These are phyloP conservation scores for Capillidium rhysosporum DNA, from an alignment of 371 early-diverging fungal species.

Conservation along the genomic window DNA sequence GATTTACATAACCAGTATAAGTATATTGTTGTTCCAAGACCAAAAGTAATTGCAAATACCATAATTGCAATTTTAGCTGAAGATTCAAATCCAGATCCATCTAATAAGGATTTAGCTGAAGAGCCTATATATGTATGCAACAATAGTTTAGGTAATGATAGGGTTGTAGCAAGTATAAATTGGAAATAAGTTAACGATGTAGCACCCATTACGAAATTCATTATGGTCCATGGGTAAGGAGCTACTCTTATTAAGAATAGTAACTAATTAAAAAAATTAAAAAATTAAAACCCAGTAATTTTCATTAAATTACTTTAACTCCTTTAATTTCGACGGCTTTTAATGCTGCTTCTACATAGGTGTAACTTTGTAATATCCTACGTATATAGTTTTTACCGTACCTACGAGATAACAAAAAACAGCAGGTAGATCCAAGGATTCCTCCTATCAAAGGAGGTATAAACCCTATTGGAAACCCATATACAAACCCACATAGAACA, in stretches of 20 bases:
- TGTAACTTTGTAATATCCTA: conserved; percentile 10
- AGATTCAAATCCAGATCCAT: background rate
- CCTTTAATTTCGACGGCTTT: conserved; percentile 19
- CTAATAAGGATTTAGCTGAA: background rate
- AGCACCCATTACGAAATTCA: conserved; percentile 41
- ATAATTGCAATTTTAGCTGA: background rate
- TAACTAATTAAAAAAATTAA: conserved; percentile 14
- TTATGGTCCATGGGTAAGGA: conserved; percentile 55
- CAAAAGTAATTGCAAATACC: background rate
- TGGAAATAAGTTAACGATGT: conserved; percentile 28
- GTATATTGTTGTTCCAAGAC: background rate
- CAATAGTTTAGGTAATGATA: conserved; percentile 36
- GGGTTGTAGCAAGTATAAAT: conserved; percentile 34
- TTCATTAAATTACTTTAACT: conserved; percentile 12
- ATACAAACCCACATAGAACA: conserved; percentile 13
- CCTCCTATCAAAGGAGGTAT: conserved; percentile 14
- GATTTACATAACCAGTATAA: conserved; percentile 2
- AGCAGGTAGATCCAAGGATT: conserved; percentile 13
- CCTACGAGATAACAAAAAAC: conserved; percentile 14
- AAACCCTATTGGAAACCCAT: conserved; percentile 17
- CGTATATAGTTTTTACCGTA: conserved; percentile 11
- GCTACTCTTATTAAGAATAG: conserved; percentile 44
- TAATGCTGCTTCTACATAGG: conserved; percentile 12
- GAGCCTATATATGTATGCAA: conserved; percentile 57
- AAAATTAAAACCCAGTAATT: background rate